Evolutionary conservation across 495 filamentous ascomycete genomes (phyloP).

Genomic region (Penicillium ucsense): DNA sequence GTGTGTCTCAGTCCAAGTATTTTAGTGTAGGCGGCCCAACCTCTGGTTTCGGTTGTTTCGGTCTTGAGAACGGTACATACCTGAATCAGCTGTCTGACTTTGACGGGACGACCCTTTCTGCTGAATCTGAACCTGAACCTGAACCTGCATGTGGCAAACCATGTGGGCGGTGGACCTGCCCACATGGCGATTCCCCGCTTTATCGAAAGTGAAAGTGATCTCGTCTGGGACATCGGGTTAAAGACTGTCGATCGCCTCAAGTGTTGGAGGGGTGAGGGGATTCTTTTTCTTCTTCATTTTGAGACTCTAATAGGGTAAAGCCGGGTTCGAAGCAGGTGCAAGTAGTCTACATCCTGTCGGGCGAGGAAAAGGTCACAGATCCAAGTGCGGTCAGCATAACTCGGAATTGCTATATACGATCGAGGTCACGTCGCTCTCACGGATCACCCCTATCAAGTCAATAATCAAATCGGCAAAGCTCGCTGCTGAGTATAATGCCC

Average conservation of each 20-base stretch:
- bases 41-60: too few relatives aligned
- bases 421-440: conserved; percentile 6
- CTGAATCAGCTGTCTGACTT: too few relatives aligned
- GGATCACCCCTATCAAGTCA: conserved; percentile 12
- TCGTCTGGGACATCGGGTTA: too few relatives aligned
- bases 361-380: not conserved
- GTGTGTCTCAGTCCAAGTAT: too few relatives aligned
- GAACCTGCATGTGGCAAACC: not conserved
- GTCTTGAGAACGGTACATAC: too few relatives aligned
- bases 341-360: not conserved
- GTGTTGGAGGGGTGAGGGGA: too few relatives aligned
- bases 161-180: not conserved
- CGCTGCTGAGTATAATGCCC: not conserved
- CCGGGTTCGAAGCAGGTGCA: not conserved
- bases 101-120: not conserved
- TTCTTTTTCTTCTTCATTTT: not conserved
- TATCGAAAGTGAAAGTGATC: too few relatives aligned
- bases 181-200: not conserved
- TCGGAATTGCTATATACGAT: conserved; percentile 11
- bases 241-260: too few relatives aligned
- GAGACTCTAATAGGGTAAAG: not conserved
- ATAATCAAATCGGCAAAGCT: conserved; percentile 6
- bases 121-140: not conserved
- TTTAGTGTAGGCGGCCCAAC: too few relatives aligned
- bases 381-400: not conserved